Percentiles rank a stretch among this genome's conserved stretches.
Conservation (phyloP, 1,139 yeast genomes). For the Scheffersomyces illinoinensis region DNA sequence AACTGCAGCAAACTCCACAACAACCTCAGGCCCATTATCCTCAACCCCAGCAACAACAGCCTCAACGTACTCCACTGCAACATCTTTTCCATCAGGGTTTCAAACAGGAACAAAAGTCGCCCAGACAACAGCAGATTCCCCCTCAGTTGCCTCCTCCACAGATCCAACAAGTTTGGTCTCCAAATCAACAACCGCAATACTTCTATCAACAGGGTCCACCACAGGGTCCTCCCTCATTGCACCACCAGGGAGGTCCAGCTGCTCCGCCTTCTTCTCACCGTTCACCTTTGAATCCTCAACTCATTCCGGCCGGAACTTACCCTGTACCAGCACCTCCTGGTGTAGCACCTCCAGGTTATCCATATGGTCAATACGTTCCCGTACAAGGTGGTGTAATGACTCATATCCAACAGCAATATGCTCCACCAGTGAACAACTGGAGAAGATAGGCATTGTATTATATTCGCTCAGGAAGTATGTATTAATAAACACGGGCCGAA, state of each 20-base stretch:
- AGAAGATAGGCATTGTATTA: conserved; percentile 19
- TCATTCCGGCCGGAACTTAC: conserved; percentile 21
- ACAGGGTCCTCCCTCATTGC: conserved; percentile 16
- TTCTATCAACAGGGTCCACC: conserved; percentile 19
- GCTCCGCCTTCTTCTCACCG: conserved; percentile 12
- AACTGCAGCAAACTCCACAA: conserved; percentile 11
- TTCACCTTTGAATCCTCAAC: conserved; percentile 25
- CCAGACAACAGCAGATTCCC: conserved; percentile 17
- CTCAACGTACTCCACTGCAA: conserved; percentile 12
- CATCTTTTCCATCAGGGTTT: conserved; percentile 18
- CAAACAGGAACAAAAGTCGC: conserved; percentile 21
- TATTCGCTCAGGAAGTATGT: background rate
- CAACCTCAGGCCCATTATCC: conserved; percentile 5
- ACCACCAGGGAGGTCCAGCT: conserved; percentile 9
- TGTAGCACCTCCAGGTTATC: conserved; percentile 34
- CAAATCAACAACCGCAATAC: conserved; percentile 24
- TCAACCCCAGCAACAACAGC: conserved; percentile 6
- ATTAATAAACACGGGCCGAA: background rate
- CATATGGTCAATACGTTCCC: conserved; percentile 38
- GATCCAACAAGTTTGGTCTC: conserved; percentile 24
- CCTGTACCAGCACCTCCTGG: conserved; percentile 21
- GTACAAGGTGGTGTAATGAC: conserved; percentile 34
- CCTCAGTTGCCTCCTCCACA: conserved; percentile 26
- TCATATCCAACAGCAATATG: conserved; percentile 24
- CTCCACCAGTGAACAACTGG: conserved; percentile 33